Percentiles rank a stretch among this genome's conserved stretches.
phyloP scores from a whole-genome alignment of 2,329 filamentous ascomycete genomes.

The Elsinoe ampelina region DNA sequence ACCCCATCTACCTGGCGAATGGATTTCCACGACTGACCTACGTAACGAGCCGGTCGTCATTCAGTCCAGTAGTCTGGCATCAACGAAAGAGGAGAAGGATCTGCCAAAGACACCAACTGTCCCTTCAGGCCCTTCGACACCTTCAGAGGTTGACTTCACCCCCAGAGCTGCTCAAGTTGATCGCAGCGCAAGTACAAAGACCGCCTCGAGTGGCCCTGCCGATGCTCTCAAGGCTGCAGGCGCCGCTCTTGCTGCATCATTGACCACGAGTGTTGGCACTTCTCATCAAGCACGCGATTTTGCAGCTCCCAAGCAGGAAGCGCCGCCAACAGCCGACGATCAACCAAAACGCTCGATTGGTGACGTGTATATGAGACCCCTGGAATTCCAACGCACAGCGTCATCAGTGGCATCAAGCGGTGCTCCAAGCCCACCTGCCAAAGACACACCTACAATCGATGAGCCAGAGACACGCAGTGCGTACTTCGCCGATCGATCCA shows the following conservation, averaged over 20 bases:
- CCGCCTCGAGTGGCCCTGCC: slow-evolving; percentile 27
- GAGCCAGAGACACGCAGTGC: slow-evolving; percentile 21
- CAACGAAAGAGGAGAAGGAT: neutral
- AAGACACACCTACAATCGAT: slow-evolving; percentile 31
- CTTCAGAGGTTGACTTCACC: slow-evolving; percentile 24
- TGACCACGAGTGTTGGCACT: slow-evolving; percentile 33
- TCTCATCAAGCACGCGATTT: slow-evolving; percentile 27
- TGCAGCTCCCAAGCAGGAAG: slow-evolving; percentile 18
- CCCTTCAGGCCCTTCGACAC: neutral
- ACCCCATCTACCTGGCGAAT: slow-evolving; percentile 44
- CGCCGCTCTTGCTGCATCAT: slow-evolving; percentile 38
- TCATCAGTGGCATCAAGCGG: slow-evolving; percentile 28
- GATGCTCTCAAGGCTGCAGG: slow-evolving; percentile 39
- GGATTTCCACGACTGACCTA: slow-evolving; percentile 35
- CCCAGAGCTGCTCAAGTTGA: slow-evolving; percentile 27
- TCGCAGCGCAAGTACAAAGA: slow-evolving; percentile 12
- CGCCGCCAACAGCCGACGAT: slow-evolving; percentile 20
- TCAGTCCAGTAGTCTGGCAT: neutral
- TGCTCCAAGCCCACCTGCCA: slow-evolving; percentile 39
- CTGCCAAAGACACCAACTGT: slow-evolving; percentile 1
- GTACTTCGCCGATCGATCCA: slow-evolving; percentile 27
- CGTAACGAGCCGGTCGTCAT: neutral
- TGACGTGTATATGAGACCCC: slow-evolving; percentile 30
- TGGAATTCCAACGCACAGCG: slow-evolving; percentile 30
- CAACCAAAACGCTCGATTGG: slow-evolving; percentile 20